Base-by-base conservation (phyloP, 2,329 filamentous ascomycete genomes). In the Chaetomiaceae sp. region DNA sequence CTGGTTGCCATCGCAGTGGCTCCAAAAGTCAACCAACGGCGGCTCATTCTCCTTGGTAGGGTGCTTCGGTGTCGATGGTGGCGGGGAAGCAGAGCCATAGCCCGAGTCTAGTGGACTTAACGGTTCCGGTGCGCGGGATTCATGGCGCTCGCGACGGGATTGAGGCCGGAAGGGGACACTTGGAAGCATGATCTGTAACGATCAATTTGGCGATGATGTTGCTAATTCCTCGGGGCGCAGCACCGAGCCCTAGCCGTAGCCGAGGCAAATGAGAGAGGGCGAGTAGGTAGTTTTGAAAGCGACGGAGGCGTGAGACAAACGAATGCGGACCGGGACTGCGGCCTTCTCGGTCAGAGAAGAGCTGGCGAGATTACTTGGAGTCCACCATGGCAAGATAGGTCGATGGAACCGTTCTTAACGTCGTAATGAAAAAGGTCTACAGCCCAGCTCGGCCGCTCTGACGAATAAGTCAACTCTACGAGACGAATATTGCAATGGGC, bases 41-140 rank as follows among this genome's bases (percentile, higher is more conserved):
- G 29, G 40, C 9, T 25, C 45, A 27, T 54, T 45, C 23, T 55
- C 44, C 14, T 55, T 51, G 2, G 33, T 45, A 10, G 51, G 20
- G 16, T 45, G 44, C 11, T 51, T 47, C 11, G 45, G 48, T 1
- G 56, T 45, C n/a, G 21, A 16, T 10, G 58, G 54, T 4, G 44
- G 42, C 1, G 55, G 20, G n/a, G 51, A 37, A 13, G 48, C 52
- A 18, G 61, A 63, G 48, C 49, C 59, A 34, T 64, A 64, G 14
- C 61, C 62, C 4, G 62, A 62, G 27, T 64, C 62, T 20, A 55
- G 16, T 4, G 60, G 57, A 18, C 56, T 59, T 13, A 32, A 47
- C 20, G 37, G 49, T 18, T 32, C 58, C 25, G 56, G 54, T 11
- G 54, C 55, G 48, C 55, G 54, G 38, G 30, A 42, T 37, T 37